These are phyloP conservation scores for Penicillium brasilianum DNA, from an alignment of 2,329 filamentous ascomycete species.

Conservation along the genomic window DNA sequence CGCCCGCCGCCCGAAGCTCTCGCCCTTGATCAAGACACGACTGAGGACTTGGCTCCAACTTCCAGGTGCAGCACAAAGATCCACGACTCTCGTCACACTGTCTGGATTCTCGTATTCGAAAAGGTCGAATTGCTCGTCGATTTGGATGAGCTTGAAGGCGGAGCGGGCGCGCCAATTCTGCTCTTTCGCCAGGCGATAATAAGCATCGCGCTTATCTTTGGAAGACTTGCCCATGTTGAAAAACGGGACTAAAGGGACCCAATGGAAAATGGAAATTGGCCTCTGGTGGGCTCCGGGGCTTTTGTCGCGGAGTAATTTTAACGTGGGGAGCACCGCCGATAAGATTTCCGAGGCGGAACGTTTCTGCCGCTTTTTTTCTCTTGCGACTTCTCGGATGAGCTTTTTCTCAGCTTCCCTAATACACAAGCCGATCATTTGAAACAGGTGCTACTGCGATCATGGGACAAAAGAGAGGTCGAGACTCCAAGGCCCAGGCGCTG, in stretches of 20 bases:
- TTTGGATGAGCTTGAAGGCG: conserved; percentile 94
- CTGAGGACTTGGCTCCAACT: conserved; percentile 98
- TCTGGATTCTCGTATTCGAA: conserved; percentile 67
- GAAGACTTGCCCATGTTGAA: conserved; percentile 87
- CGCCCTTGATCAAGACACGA: conserved; percentile 88
- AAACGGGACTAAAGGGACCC: neutral
- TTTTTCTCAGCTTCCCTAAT: conserved; percentile 17
- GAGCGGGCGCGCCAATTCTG: conserved; percentile 97
- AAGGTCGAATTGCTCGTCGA: conserved; percentile 94
- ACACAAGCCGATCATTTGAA: conserved; percentile 2
- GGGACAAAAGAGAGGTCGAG: conserved; percentile 45
- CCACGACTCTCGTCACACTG: conserved; percentile 88
- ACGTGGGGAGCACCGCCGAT: conserved; percentile 40
- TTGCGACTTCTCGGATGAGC: conserved; percentile 25
- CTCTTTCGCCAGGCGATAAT: conserved; percentile 97
- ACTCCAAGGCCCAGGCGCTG: conserved; percentile 34
- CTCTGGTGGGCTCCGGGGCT: conserved; percentile 1
- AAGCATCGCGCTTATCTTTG: conserved; percentile 97
- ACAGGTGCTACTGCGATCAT: conserved; percentile 27
- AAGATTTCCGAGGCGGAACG: conserved; percentile 39
- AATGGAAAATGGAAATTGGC: conserved; percentile 9
- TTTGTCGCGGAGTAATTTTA: conserved; percentile 27
- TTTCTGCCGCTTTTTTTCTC: conserved; percentile 47
- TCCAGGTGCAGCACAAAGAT: conserved; percentile 92
- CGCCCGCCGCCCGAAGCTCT: conserved; percentile 82